These are phyloP conservation scores for Colletotrichum sp. DNA, from an alignment of 2,329 filamentous ascomycete species.

Conservation along the genomic window DNA sequence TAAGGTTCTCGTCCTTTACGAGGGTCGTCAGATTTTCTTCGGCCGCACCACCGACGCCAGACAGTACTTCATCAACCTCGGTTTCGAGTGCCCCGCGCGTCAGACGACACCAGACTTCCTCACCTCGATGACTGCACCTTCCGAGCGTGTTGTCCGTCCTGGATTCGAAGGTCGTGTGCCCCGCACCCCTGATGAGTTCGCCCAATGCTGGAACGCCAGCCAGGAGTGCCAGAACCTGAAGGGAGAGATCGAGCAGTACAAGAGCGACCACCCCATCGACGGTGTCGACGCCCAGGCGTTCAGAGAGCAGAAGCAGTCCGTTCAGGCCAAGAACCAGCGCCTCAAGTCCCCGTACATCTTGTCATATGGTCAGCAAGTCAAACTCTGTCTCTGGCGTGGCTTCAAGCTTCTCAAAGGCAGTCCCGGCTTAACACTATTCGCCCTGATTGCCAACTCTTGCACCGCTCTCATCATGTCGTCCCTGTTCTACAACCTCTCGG, in stretches of 20 bases:
- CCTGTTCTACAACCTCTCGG: conserved; percentile 52
- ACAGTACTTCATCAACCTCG: conserved; percentile 68
- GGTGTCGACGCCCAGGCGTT: conserved; percentile 9
- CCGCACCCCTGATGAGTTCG: conserved; percentile 35
- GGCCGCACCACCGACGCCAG: conserved; percentile 65
- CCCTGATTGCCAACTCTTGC: conserved; percentile 47
- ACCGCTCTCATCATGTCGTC: conserved; percentile 57
- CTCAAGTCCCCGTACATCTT: conserved; percentile 55
- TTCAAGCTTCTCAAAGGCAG: conserved; percentile 44
- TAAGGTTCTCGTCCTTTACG: conserved; percentile 70
- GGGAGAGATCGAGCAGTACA: conserved; percentile 32
- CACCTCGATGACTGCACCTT: conserved; percentile 57
- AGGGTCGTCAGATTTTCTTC: conserved; percentile 72
- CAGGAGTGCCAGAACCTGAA: conserved; percentile 28
- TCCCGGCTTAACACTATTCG: conserved; percentile 40
- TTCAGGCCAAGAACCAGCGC: conserved; percentile 41
- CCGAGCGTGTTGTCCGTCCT: conserved; percentile 28
- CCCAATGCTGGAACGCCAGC: conserved; percentile 29
- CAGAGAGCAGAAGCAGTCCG: conserved; percentile 1
- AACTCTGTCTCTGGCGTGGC: conserved; percentile 45
- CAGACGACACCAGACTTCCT: conserved; percentile 78
- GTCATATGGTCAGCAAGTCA: conserved; percentile 49
- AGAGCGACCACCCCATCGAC: background rate
- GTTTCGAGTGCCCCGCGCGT: conserved; percentile 61
- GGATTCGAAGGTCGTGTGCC: conserved; percentile 31